phyloP scores from a whole-genome alignment of 495 filamentous ascomycete genomes.

The Penicillium roqueforti region DNA sequence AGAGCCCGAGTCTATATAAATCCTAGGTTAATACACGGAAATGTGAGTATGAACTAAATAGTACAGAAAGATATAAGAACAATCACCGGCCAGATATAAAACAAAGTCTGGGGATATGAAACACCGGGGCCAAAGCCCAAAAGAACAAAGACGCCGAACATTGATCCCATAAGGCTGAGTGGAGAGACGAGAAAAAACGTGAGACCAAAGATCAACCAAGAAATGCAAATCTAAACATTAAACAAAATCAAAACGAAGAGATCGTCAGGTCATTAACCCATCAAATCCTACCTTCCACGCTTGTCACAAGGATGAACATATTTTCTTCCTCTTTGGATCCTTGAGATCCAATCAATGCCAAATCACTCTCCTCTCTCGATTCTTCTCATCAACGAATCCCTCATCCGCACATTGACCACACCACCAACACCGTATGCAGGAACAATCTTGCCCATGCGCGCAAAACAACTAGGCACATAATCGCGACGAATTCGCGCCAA shows the following conservation, averaged over 20 bases:
- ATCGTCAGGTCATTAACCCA: slow-evolving; percentile 5
- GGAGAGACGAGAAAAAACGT: slow-evolving; percentile 1
- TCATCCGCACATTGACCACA: slow-evolving; percentile 75
- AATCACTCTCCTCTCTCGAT: slow-evolving; percentile 31
- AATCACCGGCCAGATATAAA: background rate
- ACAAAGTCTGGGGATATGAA: background rate
- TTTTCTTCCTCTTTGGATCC: background rate
- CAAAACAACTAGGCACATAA: slow-evolving; percentile 71
- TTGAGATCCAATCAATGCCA: background rate
- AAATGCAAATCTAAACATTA: slow-evolving; percentile 2
- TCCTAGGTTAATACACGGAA: background rate
- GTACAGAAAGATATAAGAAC: background rate
- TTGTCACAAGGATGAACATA: background rate
- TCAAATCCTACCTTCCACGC: background rate
- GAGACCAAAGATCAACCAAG: background rate
- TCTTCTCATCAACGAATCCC: slow-evolving; percentile 53
- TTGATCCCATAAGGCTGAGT: slow-evolving; percentile 3
- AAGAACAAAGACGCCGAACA: background rate
- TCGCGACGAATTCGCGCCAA: slow-evolving; percentile 64
- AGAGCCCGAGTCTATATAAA: background rate
- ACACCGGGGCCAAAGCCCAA: background rate
- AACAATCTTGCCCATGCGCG: slow-evolving; percentile 85
- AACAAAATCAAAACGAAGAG: background rate
- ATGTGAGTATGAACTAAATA: background rate
- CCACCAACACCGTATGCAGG: slow-evolving; percentile 93